Evolutionary conservation across 257 asterid species (phyloP).

Genomic region (Cynanchum wilfordii): DNA sequence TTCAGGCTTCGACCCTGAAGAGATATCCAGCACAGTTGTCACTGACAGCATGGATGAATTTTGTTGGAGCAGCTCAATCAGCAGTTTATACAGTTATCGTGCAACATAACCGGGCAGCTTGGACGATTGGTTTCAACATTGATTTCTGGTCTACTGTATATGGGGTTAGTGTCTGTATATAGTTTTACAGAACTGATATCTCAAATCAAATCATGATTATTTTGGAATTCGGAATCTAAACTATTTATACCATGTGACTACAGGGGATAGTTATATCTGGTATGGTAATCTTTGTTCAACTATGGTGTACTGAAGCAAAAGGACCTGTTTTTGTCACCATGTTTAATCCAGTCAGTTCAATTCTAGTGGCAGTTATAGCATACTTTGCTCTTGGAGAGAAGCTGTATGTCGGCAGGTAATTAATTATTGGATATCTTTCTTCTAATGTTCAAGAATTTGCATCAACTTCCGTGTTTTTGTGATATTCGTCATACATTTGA

Average conservation of each 20-base stretch:
- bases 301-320: conserved; percentile 64
- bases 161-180: conserved; percentile 37
- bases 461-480: background rate
- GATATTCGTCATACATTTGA: too few relatives aligned
- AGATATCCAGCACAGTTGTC: conserved; percentile 80
- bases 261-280: conserved; percentile 74
- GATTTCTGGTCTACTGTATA: conserved; percentile 70
- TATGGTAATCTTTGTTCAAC: conserved; percentile 39
- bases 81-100: conserved; percentile 56
- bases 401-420: conserved; percentile 61
- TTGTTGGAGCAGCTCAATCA: conserved; percentile 80
- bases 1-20: conserved; percentile 58
- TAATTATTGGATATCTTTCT: background rate
- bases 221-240: background rate
- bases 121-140: conserved; percentile 65
- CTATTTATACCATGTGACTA: background rate
- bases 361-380: conserved; percentile 49
- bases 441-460: background rate
- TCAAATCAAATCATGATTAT: background rate
- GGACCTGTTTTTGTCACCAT: conserved; percentile 80
- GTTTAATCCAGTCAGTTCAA: conserved; percentile 64
- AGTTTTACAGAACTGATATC: background rate
- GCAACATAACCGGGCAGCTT: conserved; percentile 44
- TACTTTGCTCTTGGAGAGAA: conserved; percentile 66
- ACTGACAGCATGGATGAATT: conserved; percentile 62